phyloP scores from a whole-genome alignment of 2,329 filamentous ascomycete genomes.

The Sarocladiaceae sp. region DNA sequence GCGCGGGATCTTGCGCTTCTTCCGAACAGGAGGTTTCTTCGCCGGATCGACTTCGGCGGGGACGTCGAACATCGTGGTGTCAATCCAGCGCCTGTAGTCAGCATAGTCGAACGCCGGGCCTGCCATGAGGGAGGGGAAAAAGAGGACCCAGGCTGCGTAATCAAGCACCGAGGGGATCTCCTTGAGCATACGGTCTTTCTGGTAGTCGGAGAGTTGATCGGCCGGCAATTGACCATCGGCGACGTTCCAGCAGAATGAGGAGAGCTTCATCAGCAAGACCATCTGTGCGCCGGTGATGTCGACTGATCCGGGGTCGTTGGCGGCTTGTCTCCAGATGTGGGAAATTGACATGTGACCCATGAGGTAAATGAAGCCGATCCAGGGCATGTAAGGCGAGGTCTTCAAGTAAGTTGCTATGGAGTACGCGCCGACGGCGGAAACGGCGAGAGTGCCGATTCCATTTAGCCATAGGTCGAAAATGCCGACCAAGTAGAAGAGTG shows the following conservation, averaged over 20 bases:
- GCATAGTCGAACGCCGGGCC: constrained; percentile 93
- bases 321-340: constrained; percentile 77
- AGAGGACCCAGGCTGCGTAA: constrained; percentile 86
- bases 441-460: constrained; percentile 73
- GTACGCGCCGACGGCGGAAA: constrained; percentile 78
- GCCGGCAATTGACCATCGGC: constrained; percentile 82
- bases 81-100: constrained; percentile 89
- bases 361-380: constrained; percentile 88
- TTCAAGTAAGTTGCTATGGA: constrained; percentile 77
- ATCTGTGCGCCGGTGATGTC: constrained; percentile 97
- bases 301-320: constrained; percentile 60
- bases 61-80: constrained; percentile 90
- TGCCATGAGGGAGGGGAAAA: constrained; percentile 87
- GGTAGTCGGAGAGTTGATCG: constrained; percentile 76
- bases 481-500: constrained; percentile 87
- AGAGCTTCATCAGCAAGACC: constrained; percentile 97
- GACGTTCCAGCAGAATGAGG: constrained; percentile 96
- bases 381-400: constrained; percentile 88
- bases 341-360: constrained; percentile 95
- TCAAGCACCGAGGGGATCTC: constrained; percentile 74
- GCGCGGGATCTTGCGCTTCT: constrained; percentile 87
- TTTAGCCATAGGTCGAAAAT: constrained; percentile 82
- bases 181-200: constrained; percentile 75
- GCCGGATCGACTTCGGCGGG: constrained; percentile 76
- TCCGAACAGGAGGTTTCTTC: constrained; percentile 80